phyloP scores from a whole-genome alignment of 1,284 basidiomycete genomes.

The Leccinum pachyderme region DNA sequence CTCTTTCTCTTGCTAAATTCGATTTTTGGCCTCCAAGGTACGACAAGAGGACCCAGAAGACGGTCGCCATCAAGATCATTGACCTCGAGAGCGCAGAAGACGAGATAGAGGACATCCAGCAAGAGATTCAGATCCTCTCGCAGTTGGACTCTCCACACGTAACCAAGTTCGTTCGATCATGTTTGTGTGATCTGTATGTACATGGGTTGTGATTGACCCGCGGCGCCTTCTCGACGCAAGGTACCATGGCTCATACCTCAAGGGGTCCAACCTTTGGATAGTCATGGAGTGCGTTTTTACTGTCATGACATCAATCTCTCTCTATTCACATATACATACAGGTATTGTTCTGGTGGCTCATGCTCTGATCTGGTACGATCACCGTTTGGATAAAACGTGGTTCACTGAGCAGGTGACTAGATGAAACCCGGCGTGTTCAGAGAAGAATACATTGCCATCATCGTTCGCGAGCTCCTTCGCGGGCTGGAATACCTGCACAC shows the following conservation, averaged over 20 bases:
- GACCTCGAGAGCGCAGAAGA: slow-evolving; percentile 98
- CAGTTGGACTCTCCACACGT: slow-evolving; percentile 95
- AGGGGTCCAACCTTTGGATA: slow-evolving; percentile 96
- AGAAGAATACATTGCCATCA: slow-evolving; percentile 98
- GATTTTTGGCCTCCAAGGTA: slow-evolving; percentile 50
- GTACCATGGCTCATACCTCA: slow-evolving; percentile 95
- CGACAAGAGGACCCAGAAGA: slow-evolving; percentile 89
- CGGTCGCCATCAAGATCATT: slow-evolving; percentile 98
- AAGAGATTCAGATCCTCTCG: slow-evolving; percentile 98
- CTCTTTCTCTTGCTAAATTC: not conserved
- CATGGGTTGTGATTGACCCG: slow-evolving; percentile 31
- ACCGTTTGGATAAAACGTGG: slow-evolving; percentile 5
- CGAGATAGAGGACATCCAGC: slow-evolving; percentile 99
- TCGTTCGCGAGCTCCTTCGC: slow-evolving; percentile 86
- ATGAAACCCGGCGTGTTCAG: slow-evolving; percentile 98
- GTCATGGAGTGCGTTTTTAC: slow-evolving; percentile 88
- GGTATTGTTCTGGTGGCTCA: slow-evolving; percentile 83
- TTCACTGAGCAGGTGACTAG: slow-evolving; percentile 43
- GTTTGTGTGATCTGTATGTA: slow-evolving; percentile 20
- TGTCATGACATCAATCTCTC: slow-evolving; percentile 3
- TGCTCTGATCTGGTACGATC: slow-evolving; percentile 75
- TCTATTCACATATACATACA: slow-evolving; percentile 31
- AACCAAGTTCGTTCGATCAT: slow-evolving; percentile 70
- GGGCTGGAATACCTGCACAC: slow-evolving; percentile 95
- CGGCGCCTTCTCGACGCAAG: slow-evolving; percentile 42